phyloP scores from a whole-genome alignment of 202 grass and related monocot species.

The Schoenoplectus triqueter region DNA sequence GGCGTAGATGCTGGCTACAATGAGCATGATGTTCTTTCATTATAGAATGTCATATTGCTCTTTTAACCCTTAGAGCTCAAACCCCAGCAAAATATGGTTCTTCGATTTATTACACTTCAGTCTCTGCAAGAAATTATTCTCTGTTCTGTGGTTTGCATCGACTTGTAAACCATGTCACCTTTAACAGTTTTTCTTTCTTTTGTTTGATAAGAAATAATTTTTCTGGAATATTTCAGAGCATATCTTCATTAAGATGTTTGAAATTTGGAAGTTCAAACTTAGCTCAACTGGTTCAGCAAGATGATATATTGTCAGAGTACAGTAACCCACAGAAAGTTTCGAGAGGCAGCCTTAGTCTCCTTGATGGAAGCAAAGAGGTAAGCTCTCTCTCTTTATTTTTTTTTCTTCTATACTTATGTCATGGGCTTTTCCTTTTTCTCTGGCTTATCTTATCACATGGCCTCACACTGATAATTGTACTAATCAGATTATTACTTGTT shows the following conservation, averaged over 20 bases:
- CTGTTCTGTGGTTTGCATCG: not conserved
- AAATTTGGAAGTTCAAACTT: conserved; percentile 65
- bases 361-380: conserved; percentile 73
- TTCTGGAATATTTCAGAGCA: conserved; percentile 55
- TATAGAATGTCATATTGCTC: not conserved
- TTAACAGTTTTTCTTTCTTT: not conserved
- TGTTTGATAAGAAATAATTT: conserved; percentile 15
- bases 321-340: conserved; percentile 44
- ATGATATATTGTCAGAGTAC: conserved; percentile 50
- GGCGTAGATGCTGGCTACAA: not conserved
- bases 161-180: not conserved
- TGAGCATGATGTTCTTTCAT: not conserved
- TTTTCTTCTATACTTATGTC: conserved; percentile 22
- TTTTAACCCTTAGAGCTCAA: not conserved
- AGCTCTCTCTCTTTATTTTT: conserved; percentile 38
- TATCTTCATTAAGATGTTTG: conserved; percentile 82
- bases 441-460: not conserved
- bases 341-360: conserved; percentile 42
- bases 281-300: conserved; percentile 56
- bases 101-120: conserved; percentile 1
- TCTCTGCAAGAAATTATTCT: conserved; percentile 20
- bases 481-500: not conserved
- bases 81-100: not conserved
- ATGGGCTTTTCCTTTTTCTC: not conserved
- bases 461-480: not conserved